Conservation (phyloP, 2,329 filamentous ascomycete genomes). For the Penicillium sp. region DNA sequence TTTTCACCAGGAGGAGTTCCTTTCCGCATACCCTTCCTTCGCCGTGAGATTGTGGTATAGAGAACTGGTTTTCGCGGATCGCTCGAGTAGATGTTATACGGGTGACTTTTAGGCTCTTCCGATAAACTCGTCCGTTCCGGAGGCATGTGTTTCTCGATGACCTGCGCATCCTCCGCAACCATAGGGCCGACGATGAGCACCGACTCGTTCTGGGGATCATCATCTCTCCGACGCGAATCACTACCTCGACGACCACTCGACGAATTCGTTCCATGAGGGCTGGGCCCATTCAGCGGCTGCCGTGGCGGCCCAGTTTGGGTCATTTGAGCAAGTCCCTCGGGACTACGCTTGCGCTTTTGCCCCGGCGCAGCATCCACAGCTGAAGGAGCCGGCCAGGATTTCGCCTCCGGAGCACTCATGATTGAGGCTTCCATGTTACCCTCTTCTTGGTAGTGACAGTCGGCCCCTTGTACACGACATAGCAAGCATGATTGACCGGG, state of each 20-base stretch:
- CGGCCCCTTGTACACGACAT: slow-evolving; percentile 56
- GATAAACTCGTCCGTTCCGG: slow-evolving; percentile 39
- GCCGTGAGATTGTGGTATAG: slow-evolving; percentile 49
- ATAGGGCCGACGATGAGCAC: slow-evolving; percentile 59
- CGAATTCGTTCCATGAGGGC: slow-evolving; percentile 23
- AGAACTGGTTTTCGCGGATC: slow-evolving; percentile 47
- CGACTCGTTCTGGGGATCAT: slow-evolving; percentile 42
- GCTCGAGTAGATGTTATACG: slow-evolving; percentile 51
- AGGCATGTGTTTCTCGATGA: slow-evolving; percentile 58
- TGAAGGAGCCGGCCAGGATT: slow-evolving; percentile 29
- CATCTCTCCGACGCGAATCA: slow-evolving; percentile 32
- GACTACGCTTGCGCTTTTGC: slow-evolving; percentile 38
- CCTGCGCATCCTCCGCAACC: slow-evolving; percentile 57
- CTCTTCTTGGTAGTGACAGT: slow-evolving; percentile 54
- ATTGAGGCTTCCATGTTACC: slow-evolving; percentile 25
- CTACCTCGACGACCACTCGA: slow-evolving; percentile 29
- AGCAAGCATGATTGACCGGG: slow-evolving; percentile 53
- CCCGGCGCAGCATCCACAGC: slow-evolving; percentile 26
- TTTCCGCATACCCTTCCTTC: slow-evolving; percentile 46
- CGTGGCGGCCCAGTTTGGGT: slow-evolving; percentile 14
- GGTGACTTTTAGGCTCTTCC: slow-evolving; percentile 42
- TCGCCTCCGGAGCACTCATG: slow-evolving; percentile 26
- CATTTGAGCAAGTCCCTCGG: slow-evolving; percentile 27
- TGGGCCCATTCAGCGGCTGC: slow-evolving; percentile 26
- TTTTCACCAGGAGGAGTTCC: slow-evolving; percentile 47